Base-by-base conservation (phyloP, 164 flowering plant species). In the Dillenia suffruticosa region DNA sequence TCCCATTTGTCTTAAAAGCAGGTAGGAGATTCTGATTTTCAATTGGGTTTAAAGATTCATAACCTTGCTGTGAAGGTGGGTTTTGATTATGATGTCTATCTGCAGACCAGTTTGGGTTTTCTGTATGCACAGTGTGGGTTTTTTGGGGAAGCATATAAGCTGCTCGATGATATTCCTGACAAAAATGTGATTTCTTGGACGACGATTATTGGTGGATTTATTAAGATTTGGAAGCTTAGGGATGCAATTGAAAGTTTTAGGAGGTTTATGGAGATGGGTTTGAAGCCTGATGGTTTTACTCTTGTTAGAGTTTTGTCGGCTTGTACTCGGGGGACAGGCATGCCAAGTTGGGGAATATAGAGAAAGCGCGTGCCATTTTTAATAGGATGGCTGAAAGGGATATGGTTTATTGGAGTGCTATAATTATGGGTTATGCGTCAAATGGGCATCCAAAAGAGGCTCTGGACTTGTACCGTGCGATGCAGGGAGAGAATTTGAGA, bases 371-470 rank as follows among this genome's bases (percentile, higher is more conserved):
- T 1, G 9, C 19, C 26, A 72, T 75, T 22, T 75, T 75, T 51
- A 68, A 71, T 59, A 48, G 54, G 49, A 71, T 71, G 73, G 61
- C 17, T 12, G 70, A 71, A 52, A 71, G 53, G 61, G 78, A 75
- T 65, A 69, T 66, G 1, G 73, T 75, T 24, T 46, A 70, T 7
- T 75, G 78, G 75, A 63, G 78, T 59, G 64, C 73, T 0, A 62
- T 71, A 68, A 68, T 75, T 24, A 50, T 51, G 22, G 78, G 73
- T 44, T 75, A 71, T 66, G 64, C 75, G 17, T 68, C 65, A 11
- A 71, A 74, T 65, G 72, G 78, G 49, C 75, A 55, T 44, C 72
- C 78, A 9, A 74, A 64, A 50, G 75, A 74, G 63, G 72, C 78
- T 12, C 9, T 74, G 61, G 70, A 74, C 3, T 54, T 74, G 44